Base-by-base conservation (phyloP, 768 basidiomycete species). In the Agaricus subrufescens region DNA sequence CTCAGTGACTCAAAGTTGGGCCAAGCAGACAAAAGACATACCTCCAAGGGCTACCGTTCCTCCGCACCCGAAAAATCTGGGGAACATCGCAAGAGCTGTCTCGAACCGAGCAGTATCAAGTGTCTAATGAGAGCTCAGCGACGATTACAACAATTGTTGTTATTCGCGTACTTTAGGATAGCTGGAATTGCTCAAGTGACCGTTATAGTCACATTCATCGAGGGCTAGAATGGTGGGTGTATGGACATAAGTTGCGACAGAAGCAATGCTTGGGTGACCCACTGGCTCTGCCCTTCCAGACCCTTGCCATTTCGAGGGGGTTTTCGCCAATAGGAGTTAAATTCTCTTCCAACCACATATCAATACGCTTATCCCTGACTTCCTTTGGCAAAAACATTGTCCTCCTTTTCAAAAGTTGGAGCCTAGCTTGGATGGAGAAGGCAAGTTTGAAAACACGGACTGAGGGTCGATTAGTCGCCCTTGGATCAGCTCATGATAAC, bases 101-200 rank as follows among this genome's bases (percentile, higher is more conserved):
- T 79, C 76, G 64, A 83, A 75, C 0, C 83, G 76, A 3, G 75
- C 75, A 9, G 69, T 60, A 60, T 83, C 81, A 4, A 83, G 64
- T 7, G 73, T 71, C 77, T 75, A 39, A 25, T 19, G 46, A 39
- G 49, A 10, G 25, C 25, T 50, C 14, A 39, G 49, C 30, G 42
- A 37, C 48, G 5, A 49, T 7, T 55, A 26, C 15, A n/a, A 40
- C 6, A 26, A 29, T 12, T 25, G 4, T n/a, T 15, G n/a, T 23
- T 15, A 54, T n/a, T 14, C 19, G 62, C 71, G 14, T 55, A 81
- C 86, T 75, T 89, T 91, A 3, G 87, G 80, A 59, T 92, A 93
- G 51, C 82, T 85, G 0, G 89, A 90, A 64, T 93, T 93, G 66
- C 87, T 90, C 56, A 92, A 74, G 63, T 93, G 90, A 11, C 78